A percentile compares a stretch with the other conserved stretches of the same genome.
These are phyloP conservation scores for Botrytis hyacinthi DNA, from an alignment of 2,329 filamentous ascomycete species.

Conservation along the genomic window DNA sequence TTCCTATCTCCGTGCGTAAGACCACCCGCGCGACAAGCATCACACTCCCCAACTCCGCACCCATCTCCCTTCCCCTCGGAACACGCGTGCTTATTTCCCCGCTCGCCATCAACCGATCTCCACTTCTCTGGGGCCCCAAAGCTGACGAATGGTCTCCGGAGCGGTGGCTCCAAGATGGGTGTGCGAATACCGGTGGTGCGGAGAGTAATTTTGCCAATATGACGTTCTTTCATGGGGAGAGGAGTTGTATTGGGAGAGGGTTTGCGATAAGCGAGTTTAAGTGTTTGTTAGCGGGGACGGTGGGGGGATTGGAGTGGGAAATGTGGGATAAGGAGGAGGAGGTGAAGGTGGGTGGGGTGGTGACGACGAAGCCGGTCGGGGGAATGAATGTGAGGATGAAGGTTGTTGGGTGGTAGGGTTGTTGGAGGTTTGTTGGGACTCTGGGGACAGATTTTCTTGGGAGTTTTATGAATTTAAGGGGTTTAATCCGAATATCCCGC, in stretches of 20 bases:
- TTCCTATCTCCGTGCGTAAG: slow-evolving; percentile 62
- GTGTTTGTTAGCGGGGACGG: slow-evolving; percentile 14
- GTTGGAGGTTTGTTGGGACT: too few species aligned
- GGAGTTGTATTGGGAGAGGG: slow-evolving; percentile 77
- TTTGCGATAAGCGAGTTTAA: slow-evolving; percentile 78
- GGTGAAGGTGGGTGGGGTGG: slow-evolving; percentile 56
- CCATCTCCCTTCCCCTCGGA: slow-evolving; percentile 56
- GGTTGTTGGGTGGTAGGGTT: not conserved
- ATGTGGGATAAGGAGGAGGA: slow-evolving; percentile 40
- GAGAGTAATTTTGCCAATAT: slow-evolving; percentile 73
- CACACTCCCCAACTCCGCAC: slow-evolving; percentile 53
- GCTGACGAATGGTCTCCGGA: slow-evolving; percentile 60
- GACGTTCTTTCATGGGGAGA: slow-evolving; percentile 81
- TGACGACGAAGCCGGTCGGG: slow-evolving; percentile 38
- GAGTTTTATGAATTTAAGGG: not conserved
- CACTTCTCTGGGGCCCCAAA: slow-evolving; percentile 58
- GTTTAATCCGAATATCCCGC: not conserved
- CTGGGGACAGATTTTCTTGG: not conserved
- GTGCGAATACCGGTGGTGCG: slow-evolving; percentile 59
- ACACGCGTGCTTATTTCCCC: slow-evolving; percentile 55
- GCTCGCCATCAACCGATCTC: slow-evolving; percentile 55
- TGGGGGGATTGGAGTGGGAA: slow-evolving; percentile 14
- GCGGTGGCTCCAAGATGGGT: slow-evolving; percentile 46
- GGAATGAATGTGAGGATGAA: slow-evolving; percentile 20
- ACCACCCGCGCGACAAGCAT: slow-evolving; percentile 57